These are phyloP conservation scores for Sarcomyxa edulis DNA, from an alignment of 768 basidiomycete species.

Conservation along the genomic window DNA sequence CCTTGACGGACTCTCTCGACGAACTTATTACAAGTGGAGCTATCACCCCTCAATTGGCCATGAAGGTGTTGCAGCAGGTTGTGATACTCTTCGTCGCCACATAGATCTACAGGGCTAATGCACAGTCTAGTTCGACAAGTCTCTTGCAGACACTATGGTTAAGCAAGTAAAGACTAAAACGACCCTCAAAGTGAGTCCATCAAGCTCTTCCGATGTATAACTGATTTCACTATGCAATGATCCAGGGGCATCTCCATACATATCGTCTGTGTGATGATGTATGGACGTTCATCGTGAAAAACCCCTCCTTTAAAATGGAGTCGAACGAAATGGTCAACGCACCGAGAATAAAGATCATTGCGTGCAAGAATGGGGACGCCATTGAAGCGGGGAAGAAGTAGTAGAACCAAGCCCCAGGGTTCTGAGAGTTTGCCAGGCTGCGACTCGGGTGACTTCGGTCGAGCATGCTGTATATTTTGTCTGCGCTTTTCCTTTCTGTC, in stretches of 20 bases:
- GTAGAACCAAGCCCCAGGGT: no score
- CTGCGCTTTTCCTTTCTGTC: no score
- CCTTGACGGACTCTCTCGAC: slow-evolving; percentile 95
- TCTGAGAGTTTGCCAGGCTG: no score
- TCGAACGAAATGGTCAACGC: slow-evolving; percentile 71
- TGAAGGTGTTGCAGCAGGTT: slow-evolving; percentile 98
- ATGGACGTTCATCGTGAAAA: slow-evolving; percentile 97
- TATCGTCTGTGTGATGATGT: slow-evolving; percentile 95
- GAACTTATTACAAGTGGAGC: slow-evolving; percentile 95
- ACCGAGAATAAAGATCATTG: slow-evolving; percentile 92
- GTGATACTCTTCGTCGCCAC: no score
- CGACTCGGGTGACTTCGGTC: no score
- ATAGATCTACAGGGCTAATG: slow-evolving; percentile 1
- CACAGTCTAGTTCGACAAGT: slow-evolving; percentile 87
- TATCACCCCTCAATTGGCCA: slow-evolving; percentile 97
- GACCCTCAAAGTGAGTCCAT: slow-evolving; percentile 67
- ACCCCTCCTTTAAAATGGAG: slow-evolving; percentile 95
- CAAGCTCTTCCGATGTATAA: no score
- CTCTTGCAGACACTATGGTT: slow-evolving; percentile 86
- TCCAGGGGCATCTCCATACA: slow-evolving; percentile 83
- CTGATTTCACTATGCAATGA: slow-evolving; percentile 1
- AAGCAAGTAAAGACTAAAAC: slow-evolving; percentile 96
- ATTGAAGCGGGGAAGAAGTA: slow-evolving; percentile 80
- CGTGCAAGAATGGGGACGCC: slow-evolving; percentile 93
- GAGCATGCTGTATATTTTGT: no score